phyloP scores from a whole-genome alignment of 345 rosid species.

The Eucalyptus camaldulensis region DNA sequence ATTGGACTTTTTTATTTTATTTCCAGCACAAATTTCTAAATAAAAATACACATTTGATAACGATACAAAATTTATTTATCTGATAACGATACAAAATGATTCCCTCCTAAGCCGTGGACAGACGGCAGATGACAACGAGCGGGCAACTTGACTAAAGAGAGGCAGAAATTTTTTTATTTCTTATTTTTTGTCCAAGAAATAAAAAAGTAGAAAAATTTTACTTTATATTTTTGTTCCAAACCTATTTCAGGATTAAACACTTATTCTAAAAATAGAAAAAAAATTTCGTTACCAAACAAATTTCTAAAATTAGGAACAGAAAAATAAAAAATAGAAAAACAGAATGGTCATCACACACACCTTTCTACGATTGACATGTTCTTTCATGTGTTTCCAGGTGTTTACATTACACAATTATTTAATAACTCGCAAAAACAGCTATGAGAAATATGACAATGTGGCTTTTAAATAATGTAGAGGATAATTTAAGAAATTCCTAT shows the following conservation, averaged over 20 bases:
- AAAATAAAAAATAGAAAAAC: too few relatives aligned
- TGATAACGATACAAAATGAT: rapidly evolving
- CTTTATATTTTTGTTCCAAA: too few relatives aligned
- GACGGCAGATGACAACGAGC: rapidly evolving
- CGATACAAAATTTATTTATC: rapidly evolving
- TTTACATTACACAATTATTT: background rate
- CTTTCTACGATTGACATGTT: background rate
- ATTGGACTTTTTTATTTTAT: too few relatives aligned
- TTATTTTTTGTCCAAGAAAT: too few relatives aligned
- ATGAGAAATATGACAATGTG: background rate
- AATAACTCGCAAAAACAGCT: background rate
- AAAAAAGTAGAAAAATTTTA: rapidly evolving
- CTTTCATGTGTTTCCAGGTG: background rate
- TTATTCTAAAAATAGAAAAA: too few relatives aligned
- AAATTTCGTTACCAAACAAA: rapidly evolving
- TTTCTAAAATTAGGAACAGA: too few relatives aligned
- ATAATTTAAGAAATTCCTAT: too few relatives aligned
- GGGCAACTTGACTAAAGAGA: rapidly evolving
- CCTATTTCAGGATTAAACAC: rapidly evolving
- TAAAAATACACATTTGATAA: rapidly evolving
- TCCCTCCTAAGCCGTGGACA: rapidly evolving
- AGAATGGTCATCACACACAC: rapidly evolving
- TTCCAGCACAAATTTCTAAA: rapidly evolving
- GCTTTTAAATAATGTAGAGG: background rate
- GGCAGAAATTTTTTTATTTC: too few relatives aligned